Evolutionary conservation across 352 stramenopile genomes (phyloP).

Genomic region (Aphanomyces invadans): DNA sequence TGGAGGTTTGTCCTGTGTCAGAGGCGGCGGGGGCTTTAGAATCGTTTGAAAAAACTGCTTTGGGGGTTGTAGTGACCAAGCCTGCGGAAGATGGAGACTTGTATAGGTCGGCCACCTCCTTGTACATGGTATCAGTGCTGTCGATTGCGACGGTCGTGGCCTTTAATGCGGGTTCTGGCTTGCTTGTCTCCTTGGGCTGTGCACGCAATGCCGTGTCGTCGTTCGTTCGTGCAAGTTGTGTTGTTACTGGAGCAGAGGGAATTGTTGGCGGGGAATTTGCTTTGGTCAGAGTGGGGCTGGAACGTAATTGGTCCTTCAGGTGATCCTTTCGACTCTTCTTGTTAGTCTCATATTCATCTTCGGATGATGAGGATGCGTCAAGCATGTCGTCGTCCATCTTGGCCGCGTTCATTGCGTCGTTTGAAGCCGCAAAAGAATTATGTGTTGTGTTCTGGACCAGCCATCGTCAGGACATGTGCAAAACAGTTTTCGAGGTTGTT

Average conservation of each 20-base stretch:
- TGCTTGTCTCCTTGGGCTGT: too few relatives aligned
- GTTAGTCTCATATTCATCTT: conserved; percentile 50
- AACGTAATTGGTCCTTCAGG: conserved; percentile 44
- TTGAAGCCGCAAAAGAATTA: background rate
- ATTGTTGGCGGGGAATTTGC: background rate
- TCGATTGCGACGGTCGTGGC: conserved; percentile 16
- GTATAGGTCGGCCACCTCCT: background rate
- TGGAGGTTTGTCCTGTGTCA: too few relatives aligned
- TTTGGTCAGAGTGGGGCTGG: conserved; percentile 38
- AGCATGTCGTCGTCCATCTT: background rate
- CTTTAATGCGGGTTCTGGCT: conserved; percentile 4
- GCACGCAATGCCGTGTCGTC: too few relatives aligned
- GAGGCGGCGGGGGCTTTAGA: too few relatives aligned
- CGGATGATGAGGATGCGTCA: conserved; percentile 29
- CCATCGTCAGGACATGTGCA: background rate
- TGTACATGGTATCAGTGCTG: background rate
- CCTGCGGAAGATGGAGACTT: too few relatives aligned
- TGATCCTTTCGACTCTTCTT: conserved; percentile 42
- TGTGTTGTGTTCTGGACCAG: background rate
- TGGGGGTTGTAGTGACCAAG: too few relatives aligned
- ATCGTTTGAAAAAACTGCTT: too few relatives aligned
- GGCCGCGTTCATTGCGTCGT: conserved; percentile 27
- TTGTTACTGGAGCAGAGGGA: background rate
- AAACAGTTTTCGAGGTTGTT: too few relatives aligned
- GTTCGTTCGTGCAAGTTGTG: background rate